Evolutionary conservation across 768 basidiomycete species (phyloP), one percentile per base, ranked within the genome.

Genomic region (Suillus variegatus): DNA sequence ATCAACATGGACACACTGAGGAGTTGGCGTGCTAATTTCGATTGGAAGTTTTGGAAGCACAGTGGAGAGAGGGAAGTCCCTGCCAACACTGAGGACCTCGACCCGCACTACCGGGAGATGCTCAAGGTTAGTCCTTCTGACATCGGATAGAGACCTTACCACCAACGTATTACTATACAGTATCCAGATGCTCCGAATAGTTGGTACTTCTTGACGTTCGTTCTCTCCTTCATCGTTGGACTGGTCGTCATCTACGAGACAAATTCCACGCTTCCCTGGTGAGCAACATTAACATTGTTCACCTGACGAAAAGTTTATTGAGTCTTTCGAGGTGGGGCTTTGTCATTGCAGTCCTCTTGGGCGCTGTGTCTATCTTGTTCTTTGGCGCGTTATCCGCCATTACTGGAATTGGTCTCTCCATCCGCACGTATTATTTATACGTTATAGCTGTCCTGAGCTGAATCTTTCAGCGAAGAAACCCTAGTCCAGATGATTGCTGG

Each of bases 31-130:
- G 43, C 69, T 12, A 74, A 73, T 55, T 78, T 83, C 47, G 77
- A 84, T 65, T 75, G 72, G 69, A 79, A 76, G 46, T 81, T 83
- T 66, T 75, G 83, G 71, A 56, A 66, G 7, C 54, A 69, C 51
- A 57, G 66, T 43, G 70, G 71, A 44, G 61, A 63, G n/a, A 64
- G 66, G 51, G 65, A 66, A 18, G 60, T 76, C 70, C 71, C 73
- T 6, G 79, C 77, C 14, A 78, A 80, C 55, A 76, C 61, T 55
- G 77, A 82, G 28, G 78, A 80, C 32, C 71, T 83, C 38, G 86
- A 88, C 66, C 82, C 84, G 38, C 87, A 88, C 72, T 82, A 84
- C 43, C 76, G 75, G n/a, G 82, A 86, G 71, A 88, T 88, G 86
- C 66, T 67, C 52, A 72, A 77, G 40, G 78, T 77, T 55, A 79